Conservation (phyloP, 2,329 filamentous ascomycete genomes). For the Aspergillus oerlinghausenensis region DNA sequence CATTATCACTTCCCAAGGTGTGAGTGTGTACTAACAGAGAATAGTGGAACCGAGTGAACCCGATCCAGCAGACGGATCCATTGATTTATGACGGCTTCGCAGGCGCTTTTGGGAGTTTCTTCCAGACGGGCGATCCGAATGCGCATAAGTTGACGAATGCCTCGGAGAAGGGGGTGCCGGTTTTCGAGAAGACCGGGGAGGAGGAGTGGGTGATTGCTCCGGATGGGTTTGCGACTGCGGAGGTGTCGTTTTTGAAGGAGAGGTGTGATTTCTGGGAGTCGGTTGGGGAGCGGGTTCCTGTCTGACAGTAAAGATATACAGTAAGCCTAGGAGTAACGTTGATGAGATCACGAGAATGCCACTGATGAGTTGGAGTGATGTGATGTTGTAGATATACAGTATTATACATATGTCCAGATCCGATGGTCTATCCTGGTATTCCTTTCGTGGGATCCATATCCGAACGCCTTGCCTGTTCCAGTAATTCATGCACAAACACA, state of each 20-base stretch:
- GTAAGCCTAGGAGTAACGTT: background rate
- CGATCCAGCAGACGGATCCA: conserved; percentile 49
- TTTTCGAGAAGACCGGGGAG: conserved; percentile 32
- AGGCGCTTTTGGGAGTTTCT: conserved; percentile 58
- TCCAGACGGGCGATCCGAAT: conserved; percentile 57
- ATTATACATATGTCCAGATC: conserved; percentile 2
- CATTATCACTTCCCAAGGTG: too few relatives aligned
- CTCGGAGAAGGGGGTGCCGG: conserved; percentile 42
- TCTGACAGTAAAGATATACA: conserved; percentile 26
- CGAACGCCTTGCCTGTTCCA: background rate
- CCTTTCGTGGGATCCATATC: background rate
- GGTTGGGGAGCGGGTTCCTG: conserved; percentile 44
- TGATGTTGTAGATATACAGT: conserved; percentile 3
- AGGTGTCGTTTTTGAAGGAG: conserved; percentile 37
- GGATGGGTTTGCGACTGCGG: conserved; percentile 42
- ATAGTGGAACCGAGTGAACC: conserved; percentile 55
- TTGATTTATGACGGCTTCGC: conserved; percentile 54
- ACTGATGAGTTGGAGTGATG: background rate
- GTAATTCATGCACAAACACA: conserved; percentile 13
- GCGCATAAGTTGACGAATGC: conserved; percentile 50
- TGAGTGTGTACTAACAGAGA: background rate
- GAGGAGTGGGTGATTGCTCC: conserved; percentile 50
- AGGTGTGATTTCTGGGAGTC: conserved; percentile 54
- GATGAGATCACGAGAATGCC: background rate
- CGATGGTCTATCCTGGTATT: conserved; percentile 1